Evolutionary conservation across 768 basidiomycete species (phyloP), one percentile per base, ranked within the genome.

Genomic region (Daedalea quercina): DNA sequence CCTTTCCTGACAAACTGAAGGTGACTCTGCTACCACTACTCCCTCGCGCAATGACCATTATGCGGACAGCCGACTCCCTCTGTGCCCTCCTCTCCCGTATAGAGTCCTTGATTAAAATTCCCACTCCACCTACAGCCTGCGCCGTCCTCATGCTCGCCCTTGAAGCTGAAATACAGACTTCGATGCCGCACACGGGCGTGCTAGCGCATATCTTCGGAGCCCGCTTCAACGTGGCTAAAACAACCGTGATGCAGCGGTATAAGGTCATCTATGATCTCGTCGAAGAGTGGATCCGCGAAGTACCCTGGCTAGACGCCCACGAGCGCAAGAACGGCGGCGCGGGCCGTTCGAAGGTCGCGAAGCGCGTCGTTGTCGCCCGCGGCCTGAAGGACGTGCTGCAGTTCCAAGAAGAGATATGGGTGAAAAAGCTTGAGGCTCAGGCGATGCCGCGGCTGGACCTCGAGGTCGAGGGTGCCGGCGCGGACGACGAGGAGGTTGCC

Each of bases 241-340:
- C 72, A 26, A 73, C 78, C 44, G 77, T 89, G 24, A 81, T 87
- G 78, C 70, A 76, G 25, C 81, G 87, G 2, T 91, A 91, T 68
- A 85, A 81, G 64, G 57, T 71, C 34, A 65, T 88, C 25, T 82
- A 82, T 60, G 81, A 85, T 59, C 67, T 77, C 51, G 67, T 90
- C 28, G 76, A 76, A 33, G 69, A 74, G 51, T 81, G 80, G 75
- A 77, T 82, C 24, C 71, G 76, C 46, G 76, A 78, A n/a, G 73
- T 91, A 2, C 85, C 87, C 3, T 92, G 89, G 90, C 70, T 90
- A 11, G 76, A 81, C 55, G 76, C 79, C 44, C 82, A 82, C 55
- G 55, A 67, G 49, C 56, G 65, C 58, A 66, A 76, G 69, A 67
- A 65, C 44, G 63, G 61, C 43, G 44, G 63, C 22, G 67, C 69